These are phyloP conservation scores for Fusarium pilosicola DNA, from an alignment of 2,329 filamentous ascomycete species.

Conservation along the genomic window DNA sequence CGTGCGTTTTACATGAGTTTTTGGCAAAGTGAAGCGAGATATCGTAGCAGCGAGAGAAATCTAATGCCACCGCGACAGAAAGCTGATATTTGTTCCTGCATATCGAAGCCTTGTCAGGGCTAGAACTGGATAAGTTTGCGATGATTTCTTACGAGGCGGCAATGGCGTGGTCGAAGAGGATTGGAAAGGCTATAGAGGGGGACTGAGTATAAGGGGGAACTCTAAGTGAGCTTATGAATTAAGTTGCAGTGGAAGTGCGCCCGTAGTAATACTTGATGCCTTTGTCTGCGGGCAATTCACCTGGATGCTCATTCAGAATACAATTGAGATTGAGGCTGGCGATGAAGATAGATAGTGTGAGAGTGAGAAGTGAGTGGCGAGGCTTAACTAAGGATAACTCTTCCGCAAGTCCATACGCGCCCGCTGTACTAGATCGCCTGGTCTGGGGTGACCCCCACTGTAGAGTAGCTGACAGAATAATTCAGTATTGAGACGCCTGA, in stretches of 20 bases:
- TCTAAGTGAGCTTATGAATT: neutral
- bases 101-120: neutral
- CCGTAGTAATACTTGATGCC: neutral
- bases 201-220: neutral
- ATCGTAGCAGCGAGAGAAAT: neutral
- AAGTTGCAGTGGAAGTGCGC: neutral
- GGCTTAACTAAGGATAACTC: neutral
- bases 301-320: neutral
- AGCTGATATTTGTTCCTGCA: conserved; percentile 12
- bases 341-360: neutral
- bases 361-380: conserved; percentile 9
- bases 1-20: conserved; percentile 33
- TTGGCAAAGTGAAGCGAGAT: conserved; percentile 1
- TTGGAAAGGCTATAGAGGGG: neutral
- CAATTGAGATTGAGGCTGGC: neutral
- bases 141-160: neutral
- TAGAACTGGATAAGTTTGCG: neutral
- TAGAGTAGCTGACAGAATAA: neutral
- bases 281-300: conserved; percentile 1
- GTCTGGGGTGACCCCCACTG: conserved; percentile 34
- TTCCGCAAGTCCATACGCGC: conserved; percentile 35
- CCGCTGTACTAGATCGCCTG: conserved; percentile 21
- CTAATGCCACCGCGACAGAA: neutral
- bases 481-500: rapidly evolving
- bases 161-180: neutral